Percentiles rank a stretch among this genome's conserved stretches.
phyloP scores from a whole-genome alignment of 441 rosid genomes.

The Bocquillonia castaneifolia region DNA sequence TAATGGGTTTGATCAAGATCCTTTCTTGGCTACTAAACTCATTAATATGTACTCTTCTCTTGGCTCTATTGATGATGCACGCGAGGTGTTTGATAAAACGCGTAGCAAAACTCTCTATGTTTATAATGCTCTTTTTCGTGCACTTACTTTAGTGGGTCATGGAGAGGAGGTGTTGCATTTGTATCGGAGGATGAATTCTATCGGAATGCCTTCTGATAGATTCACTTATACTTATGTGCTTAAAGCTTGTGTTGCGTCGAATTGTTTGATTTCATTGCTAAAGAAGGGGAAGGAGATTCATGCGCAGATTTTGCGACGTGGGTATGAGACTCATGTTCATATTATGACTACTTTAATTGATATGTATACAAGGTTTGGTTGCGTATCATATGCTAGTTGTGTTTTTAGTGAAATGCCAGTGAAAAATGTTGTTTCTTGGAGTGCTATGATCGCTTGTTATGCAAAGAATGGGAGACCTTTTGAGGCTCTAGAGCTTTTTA shows the following conservation, averaged over 20 bases:
- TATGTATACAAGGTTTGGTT: conserved; percentile 75
- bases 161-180: conserved; percentile 72
- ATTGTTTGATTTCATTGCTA: conserved; percentile 33
- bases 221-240: conserved; percentile 77
- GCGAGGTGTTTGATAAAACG: conserved; percentile 77
- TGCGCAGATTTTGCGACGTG: conserved; percentile 54
- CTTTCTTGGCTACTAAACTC: conserved; percentile 86
- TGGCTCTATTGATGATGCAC: conserved; percentile 53
- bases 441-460: conserved; percentile 43
- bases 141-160: conserved; percentile 63
- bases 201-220: conserved; percentile 56
- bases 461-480: conserved; percentile 31
- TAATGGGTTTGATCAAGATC: conserved; percentile 81
- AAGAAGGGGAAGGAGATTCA: conserved; percentile 77
- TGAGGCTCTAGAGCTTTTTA: conserved; percentile 40
- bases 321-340: conserved; percentile 57
- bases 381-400: conserved; percentile 46
- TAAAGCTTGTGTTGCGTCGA: conserved; percentile 73
- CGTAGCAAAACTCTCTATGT: conserved; percentile 66
- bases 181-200: conserved; percentile 58
- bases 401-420: conserved; percentile 38
- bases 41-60: conserved; percentile 55
- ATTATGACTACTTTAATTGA: conserved; percentile 85
- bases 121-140: conserved; percentile 77
- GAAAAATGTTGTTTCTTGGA: conserved; percentile 47